Percentiles rank a stretch among this genome's conserved stretches.
phyloP scores from a whole-genome alignment of 306 rosid genomes.

The Malus orientalis region DNA sequence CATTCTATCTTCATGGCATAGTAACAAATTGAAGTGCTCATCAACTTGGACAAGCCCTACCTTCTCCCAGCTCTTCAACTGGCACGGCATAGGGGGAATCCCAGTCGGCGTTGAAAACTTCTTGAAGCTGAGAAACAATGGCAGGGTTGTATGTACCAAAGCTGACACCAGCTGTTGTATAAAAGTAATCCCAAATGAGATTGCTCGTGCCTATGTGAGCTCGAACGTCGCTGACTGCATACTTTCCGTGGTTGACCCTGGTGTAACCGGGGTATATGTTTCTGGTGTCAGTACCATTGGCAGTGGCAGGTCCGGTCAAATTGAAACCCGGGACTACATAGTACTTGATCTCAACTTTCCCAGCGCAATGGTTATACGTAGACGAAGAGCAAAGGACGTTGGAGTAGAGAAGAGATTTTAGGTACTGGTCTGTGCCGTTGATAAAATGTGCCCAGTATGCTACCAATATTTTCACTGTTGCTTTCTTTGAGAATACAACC shows the following conservation, averaged over 20 bases:
- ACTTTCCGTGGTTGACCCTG: constrained; percentile 89
- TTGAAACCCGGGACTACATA: constrained; percentile 78
- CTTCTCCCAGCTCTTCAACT: constrained; percentile 30
- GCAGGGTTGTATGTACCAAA: constrained; percentile 77
- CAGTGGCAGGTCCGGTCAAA: constrained; percentile 59
- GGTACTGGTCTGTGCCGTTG: constrained; percentile 57
- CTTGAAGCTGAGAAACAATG: constrained; percentile 55
- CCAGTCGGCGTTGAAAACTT: constrained; percentile 89
- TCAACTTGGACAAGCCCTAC: constrained; percentile 30
- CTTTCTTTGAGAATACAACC: constrained; percentile 77
- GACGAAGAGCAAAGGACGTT: constrained; percentile 81
- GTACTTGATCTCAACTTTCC: constrained; percentile 88
- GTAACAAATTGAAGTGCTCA: neutral
- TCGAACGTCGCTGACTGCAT: constrained; percentile 64
- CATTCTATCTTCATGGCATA: neutral
- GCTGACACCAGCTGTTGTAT: constrained; percentile 77
- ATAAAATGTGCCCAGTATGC: constrained; percentile 79
- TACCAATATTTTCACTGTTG: constrained; percentile 71
- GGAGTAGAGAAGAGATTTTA: constrained; percentile 70
- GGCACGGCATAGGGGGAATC: constrained; percentile 73
- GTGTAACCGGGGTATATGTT: constrained; percentile 62
- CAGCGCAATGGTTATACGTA: constrained; percentile 51
- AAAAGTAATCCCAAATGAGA: constrained; percentile 90
- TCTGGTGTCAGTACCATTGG: constrained; percentile 41
- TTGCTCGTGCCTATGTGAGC: constrained; percentile 90